Evolutionary conservation across 1,284 basidiomycete species (phyloP).

Genomic region (Fistulinella cinereoalba): DNA sequence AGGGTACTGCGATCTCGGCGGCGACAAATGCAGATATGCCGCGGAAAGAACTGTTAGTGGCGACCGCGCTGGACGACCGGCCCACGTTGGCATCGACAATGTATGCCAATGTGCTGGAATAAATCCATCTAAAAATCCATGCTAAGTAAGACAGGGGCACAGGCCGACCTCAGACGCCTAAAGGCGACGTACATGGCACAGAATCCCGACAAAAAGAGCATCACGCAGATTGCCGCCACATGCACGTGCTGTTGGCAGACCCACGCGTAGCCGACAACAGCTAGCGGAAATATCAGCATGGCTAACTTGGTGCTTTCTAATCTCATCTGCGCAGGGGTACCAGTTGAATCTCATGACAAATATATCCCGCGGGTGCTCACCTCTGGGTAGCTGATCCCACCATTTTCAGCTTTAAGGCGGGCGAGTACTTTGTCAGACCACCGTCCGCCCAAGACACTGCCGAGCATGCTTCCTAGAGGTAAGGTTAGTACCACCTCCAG

Average conservation of each 20-base stretch:
- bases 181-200: conserved; percentile 44
- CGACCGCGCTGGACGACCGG: conserved; percentile 68
- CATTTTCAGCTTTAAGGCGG: conserved; percentile 55
- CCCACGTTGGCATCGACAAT: conserved; percentile 78
- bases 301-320: conserved; percentile 60
- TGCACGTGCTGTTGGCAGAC: conserved; percentile 62
- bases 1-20: conserved; percentile 58
- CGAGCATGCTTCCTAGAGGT: conserved; percentile 61
- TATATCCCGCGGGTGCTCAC: no score
- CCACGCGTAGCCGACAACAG: conserved; percentile 76
- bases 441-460: conserved; percentile 73
- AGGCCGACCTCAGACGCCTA: not conserved
- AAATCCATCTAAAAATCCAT: conserved; percentile 54
- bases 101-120: conserved; percentile 69
- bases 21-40: conserved; percentile 70
- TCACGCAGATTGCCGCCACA: conserved; percentile 60
- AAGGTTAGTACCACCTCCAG: not conserved
- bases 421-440: conserved; percentile 70
- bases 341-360: not conserved
- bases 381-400: conserved; percentile 63
- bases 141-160: not conserved
- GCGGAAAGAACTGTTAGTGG: conserved; percentile 68
- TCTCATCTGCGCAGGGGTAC: conserved; percentile 55
- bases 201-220: conserved; percentile 66
- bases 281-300: conserved; percentile 54